Percentiles rank a stretch among this genome's conserved stretches.
Conservation (phyloP, 2,329 filamentous ascomycete species). For the Pseudogymnoascus sp. region DNA sequence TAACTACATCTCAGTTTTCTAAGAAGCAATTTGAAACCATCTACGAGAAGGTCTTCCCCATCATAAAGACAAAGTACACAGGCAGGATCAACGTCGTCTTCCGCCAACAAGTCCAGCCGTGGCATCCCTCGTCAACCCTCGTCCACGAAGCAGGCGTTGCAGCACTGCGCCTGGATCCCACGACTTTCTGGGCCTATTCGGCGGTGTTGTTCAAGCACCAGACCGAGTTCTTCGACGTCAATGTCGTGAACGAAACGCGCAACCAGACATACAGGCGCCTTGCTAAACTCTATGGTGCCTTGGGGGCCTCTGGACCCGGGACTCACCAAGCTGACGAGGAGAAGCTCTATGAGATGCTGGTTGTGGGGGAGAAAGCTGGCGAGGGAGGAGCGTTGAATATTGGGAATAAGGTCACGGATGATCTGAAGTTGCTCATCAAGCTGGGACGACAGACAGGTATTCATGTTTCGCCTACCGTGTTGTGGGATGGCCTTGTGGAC, state of each 20-base stretch:
- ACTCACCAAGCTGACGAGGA: conserved; percentile 48
- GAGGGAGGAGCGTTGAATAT: conserved; percentile 63
- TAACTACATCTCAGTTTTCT: conserved; percentile 47
- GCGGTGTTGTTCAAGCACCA: conserved; percentile 58
- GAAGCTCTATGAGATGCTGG: conserved; percentile 61
- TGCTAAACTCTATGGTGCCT: conserved; percentile 59
- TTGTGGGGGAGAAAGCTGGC: conserved; percentile 58
- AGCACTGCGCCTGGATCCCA: conserved; percentile 61
- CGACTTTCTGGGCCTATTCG: conserved; percentile 73
- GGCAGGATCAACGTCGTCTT: conserved; percentile 66
- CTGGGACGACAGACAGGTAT: conserved; percentile 70
- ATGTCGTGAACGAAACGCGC: conserved; percentile 71
- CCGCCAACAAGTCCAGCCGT: conserved; percentile 87
- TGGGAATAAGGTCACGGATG: conserved; percentile 76
- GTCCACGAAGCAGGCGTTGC: conserved; percentile 78
- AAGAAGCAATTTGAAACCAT: conserved; percentile 68
- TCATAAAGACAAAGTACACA: conserved; percentile 52
- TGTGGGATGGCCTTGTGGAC: conserved; percentile 80
- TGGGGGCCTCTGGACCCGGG: conserved; percentile 35
- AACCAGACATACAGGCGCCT: conserved; percentile 78
- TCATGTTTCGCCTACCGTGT: conserved; percentile 84
- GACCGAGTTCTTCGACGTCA: conserved; percentile 74
- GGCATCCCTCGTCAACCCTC: conserved; percentile 82
- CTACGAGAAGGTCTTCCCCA: conserved; percentile 55
- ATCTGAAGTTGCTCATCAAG: conserved; percentile 78